Conservation (phyloP, 192 early-diverging fungal genomes). For the Entomortierella chlamydospora region DNA sequence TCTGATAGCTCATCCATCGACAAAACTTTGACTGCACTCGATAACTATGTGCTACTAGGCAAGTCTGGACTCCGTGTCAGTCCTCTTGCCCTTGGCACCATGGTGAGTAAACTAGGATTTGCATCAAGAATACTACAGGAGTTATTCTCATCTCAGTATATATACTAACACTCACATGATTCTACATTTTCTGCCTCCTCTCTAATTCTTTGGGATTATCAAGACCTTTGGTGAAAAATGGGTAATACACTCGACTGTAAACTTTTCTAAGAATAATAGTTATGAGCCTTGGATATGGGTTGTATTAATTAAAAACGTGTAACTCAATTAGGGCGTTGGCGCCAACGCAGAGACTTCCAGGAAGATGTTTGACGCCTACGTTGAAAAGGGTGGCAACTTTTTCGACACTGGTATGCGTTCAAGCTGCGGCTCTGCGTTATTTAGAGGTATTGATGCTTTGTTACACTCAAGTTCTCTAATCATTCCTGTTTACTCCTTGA, state of each 20-base stretch:
- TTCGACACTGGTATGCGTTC: constrained; percentile 39
- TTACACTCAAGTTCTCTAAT: too few relatives aligned
- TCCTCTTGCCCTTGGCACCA: constrained; percentile 52
- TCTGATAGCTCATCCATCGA: constrained; percentile 24
- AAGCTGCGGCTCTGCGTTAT: too few relatives aligned
- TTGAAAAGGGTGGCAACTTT: constrained; percentile 61
- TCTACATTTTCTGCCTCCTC: not conserved
- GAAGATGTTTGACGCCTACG: constrained; percentile 60
- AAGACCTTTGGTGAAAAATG: constrained; percentile 56
- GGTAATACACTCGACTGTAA: too few relatives aligned
- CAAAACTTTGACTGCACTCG: constrained; percentile 41
- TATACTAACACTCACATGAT: not conserved
- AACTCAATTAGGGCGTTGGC: constrained; percentile 54
- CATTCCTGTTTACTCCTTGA: too few relatives aligned
- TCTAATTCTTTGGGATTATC: not conserved
- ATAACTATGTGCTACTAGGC: constrained; percentile 53
- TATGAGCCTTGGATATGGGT: too few relatives aligned
- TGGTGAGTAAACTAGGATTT: constrained; percentile 14
- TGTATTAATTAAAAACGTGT: too few relatives aligned
- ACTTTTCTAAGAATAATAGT: too few relatives aligned
- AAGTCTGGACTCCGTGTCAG: constrained; percentile 54
- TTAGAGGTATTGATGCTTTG: too few relatives aligned
- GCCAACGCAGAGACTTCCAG: constrained; percentile 57
- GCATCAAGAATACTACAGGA: not conserved
- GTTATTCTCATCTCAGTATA: not conserved